A percentile compares a stretch with the other conserved stretches of the same genome.
Evolutionary conservation across 306 rosid genomes (phyloP).

Genomic region (Benincasa hispida): DNA sequence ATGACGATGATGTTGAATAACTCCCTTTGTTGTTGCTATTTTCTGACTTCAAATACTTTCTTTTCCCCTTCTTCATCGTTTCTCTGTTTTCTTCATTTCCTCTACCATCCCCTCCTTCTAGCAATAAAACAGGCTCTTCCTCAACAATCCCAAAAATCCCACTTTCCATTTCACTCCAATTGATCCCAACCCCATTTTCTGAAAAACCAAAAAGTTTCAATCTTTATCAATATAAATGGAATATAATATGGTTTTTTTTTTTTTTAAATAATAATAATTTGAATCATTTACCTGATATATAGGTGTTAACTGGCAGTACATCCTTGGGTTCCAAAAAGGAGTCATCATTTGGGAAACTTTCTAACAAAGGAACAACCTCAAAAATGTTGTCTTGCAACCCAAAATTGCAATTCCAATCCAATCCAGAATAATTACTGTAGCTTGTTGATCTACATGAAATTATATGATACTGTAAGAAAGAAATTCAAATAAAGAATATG

Average conservation of each 20-base stretch:
- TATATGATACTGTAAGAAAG: not conserved
- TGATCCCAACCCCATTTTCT: not conserved
- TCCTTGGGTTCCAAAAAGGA: constrained; percentile 15
- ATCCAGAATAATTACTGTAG: not conserved
- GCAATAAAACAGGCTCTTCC: not conserved
- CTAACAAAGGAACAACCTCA: constrained; percentile 22
- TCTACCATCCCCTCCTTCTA: not conserved
- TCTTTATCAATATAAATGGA: not conserved
- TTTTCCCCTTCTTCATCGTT: not conserved
- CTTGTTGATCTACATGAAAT: constrained; percentile 4
- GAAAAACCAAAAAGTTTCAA: not conserved
- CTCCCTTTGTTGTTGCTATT: not conserved
- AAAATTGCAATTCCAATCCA: constrained; percentile 25
- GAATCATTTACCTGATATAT: not conserved
- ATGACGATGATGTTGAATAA: not conserved
- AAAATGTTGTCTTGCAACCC: constrained; percentile 11
- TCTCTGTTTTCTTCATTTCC: not conserved
- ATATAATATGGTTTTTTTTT: no score
- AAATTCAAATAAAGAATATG: no score
- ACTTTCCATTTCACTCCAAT: not conserved
- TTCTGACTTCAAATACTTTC: not conserved
- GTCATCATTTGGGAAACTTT: constrained; percentile 4
- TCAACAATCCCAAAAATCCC: not conserved
- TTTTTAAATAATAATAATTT: not conserved
- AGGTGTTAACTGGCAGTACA: constrained; percentile 17